These are phyloP conservation scores for Solanum aculeatissimum DNA, from an alignment of 305 asterid species.

Conservation along the genomic window DNA sequence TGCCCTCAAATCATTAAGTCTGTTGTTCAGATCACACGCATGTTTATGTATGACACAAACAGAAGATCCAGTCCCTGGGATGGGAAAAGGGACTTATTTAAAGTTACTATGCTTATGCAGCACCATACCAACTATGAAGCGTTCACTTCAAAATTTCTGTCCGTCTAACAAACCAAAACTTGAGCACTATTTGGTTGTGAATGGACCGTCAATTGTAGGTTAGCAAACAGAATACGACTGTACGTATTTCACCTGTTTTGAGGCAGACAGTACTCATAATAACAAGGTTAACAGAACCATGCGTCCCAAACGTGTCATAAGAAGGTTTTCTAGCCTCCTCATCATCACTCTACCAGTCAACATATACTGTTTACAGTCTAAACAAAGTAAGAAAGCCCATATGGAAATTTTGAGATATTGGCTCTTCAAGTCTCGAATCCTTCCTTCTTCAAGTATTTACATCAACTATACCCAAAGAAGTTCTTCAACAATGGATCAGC, in stretches of 20 bases:
- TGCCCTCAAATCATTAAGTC: neutral
- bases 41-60: neutral
- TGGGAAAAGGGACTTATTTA: neutral
- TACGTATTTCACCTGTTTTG: neutral
- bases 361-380: neutral
- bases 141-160: neutral
- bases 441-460: neutral
- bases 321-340: neutral
- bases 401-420: neutral
- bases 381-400: neutral
- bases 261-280: neutral
- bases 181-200: neutral
- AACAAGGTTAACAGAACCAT: neutral
- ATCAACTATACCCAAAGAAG: neutral
- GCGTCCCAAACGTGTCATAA: neutral
- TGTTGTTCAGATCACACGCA: neutral
- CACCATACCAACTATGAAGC: neutral
- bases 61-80: neutral
- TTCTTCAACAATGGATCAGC: neutral
- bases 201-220: neutral
- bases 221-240: neutral
- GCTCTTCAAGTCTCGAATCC: neutral
- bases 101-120: neutral
- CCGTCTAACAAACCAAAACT: neutral
- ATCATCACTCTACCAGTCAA: neutral